A percentile compares a stretch with the other conserved stretches of the same genome.
Conservation (phyloP, 306 rosid species). For the Dryas drummondii region DNA sequence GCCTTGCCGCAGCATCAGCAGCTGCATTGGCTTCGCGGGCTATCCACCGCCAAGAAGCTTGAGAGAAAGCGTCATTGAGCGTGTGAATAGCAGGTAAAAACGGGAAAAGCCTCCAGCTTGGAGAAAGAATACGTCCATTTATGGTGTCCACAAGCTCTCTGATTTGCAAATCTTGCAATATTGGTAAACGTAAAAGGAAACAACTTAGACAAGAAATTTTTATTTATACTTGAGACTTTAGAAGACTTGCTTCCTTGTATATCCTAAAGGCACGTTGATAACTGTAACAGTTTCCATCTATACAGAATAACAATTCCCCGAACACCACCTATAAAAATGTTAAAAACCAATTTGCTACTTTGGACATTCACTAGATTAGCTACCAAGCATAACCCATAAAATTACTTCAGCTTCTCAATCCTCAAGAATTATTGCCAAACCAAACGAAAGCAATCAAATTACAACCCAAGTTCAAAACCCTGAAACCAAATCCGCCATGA, state of each 20-base stretch:
- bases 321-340: not conserved
- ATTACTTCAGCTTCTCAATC: not conserved
- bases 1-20: too few species aligned
- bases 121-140: too few species aligned
- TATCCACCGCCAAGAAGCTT: too few species aligned
- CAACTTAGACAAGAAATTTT: not conserved
- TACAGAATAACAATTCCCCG: not conserved
- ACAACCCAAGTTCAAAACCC: not conserved
- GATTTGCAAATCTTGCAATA: not conserved
- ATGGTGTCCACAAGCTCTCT: too few species aligned
- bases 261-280: not conserved
- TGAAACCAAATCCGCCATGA: not conserved
- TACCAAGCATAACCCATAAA: not conserved
- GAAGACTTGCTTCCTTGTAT: not conserved
- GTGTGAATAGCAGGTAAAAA: too few species aligned
- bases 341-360: not conserved
- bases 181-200: not conserved
- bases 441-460: not conserved
- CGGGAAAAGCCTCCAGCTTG: too few species aligned
- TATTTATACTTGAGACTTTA: not conserved
- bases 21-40: too few species aligned
- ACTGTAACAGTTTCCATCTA: not conserved
- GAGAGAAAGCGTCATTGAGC: too few species aligned
- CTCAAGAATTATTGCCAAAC: conserved; percentile 3
- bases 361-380: not conserved